phyloP scores from a whole-genome alignment of 257 asterid genomes.

The Fraxinus excelsior region DNA sequence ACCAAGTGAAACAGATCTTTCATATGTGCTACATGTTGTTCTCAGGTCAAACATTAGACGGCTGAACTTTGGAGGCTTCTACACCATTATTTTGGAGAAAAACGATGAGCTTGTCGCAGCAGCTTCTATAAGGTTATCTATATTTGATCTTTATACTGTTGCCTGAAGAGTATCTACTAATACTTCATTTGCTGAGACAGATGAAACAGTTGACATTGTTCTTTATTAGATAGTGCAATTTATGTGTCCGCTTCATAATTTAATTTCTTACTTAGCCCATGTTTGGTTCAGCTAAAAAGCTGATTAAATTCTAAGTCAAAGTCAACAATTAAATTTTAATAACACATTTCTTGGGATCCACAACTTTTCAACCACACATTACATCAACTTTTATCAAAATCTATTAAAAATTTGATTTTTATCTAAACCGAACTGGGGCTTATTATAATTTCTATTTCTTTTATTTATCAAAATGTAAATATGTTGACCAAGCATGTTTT shows the following conservation, averaged over 20 bases:
- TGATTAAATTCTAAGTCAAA: no score
- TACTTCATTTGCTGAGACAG: conserved; percentile 2
- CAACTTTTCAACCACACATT: no score
- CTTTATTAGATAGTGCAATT: conserved; percentile 16
- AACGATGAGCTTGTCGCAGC: conserved; percentile 77
- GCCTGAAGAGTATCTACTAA: conserved; percentile 1
- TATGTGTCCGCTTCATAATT: conserved; percentile 11
- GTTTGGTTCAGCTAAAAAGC: no score
- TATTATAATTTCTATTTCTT: conserved; percentile 12
- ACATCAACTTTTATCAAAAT: no score
- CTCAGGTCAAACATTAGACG: conserved; percentile 87
- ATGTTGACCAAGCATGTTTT: conserved; percentile 19
- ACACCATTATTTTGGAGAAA: conserved; percentile 77
- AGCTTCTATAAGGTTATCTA: conserved; percentile 83
- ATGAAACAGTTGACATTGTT: conserved; percentile 12
- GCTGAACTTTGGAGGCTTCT: conserved; percentile 77
- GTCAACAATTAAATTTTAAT: no score
- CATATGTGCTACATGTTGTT: conserved; percentile 24
- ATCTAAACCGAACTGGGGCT: no score
- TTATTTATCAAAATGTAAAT: background rate
- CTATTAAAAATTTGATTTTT: no score
- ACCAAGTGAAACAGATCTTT: conserved; percentile 17
- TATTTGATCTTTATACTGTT: conserved; percentile 17
- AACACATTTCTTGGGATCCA: no score
- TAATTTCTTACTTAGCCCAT: background rate